Evolutionary conservation across 441 rosid genomes (phyloP).

Genomic region (Populus trichocarpa): DNA sequence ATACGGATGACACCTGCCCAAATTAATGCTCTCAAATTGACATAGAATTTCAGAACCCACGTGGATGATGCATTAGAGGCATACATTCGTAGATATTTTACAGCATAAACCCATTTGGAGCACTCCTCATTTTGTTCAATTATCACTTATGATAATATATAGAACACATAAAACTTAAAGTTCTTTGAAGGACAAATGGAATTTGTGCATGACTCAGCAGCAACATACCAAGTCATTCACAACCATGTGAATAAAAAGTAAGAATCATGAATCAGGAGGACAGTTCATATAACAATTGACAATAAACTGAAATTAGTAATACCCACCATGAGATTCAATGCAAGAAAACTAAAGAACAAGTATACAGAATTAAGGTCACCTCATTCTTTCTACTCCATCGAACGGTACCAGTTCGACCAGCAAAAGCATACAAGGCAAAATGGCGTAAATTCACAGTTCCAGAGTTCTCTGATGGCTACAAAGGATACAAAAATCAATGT

Average conservation of each 20-base stretch:
- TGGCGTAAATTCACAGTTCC: slow-evolving; percentile 75
- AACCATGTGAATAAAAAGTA: too few species aligned
- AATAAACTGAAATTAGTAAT: background rate
- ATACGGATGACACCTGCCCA: background rate
- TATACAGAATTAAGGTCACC: slow-evolving; percentile 33
- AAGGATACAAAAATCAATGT: background rate
- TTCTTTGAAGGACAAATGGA: background rate
- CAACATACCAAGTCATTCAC: background rate
- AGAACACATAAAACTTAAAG: background rate
- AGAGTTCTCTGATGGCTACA: slow-evolving; percentile 75
- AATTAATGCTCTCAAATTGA: background rate
- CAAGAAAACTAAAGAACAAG: slow-evolving; percentile 6
- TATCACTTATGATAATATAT: background rate
- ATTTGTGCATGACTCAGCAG: background rate
- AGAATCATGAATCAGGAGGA: background rate
- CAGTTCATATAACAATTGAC: background rate
- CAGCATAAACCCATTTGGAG: background rate
- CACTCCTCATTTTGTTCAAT: background rate
- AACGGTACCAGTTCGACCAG: slow-evolving; percentile 67
- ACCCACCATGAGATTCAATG: background rate
- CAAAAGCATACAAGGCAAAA: slow-evolving; percentile 93
- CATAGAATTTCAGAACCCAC: background rate
- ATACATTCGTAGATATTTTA: background rate
- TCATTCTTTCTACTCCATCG: slow-evolving; percentile 95
- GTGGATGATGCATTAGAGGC: background rate